Percentiles rank a stretch among this genome's conserved stretches.
These are phyloP conservation scores for Podospora pseudoanserina DNA, from an alignment of 495 filamentous ascomycete species.

Conservation along the genomic window DNA sequence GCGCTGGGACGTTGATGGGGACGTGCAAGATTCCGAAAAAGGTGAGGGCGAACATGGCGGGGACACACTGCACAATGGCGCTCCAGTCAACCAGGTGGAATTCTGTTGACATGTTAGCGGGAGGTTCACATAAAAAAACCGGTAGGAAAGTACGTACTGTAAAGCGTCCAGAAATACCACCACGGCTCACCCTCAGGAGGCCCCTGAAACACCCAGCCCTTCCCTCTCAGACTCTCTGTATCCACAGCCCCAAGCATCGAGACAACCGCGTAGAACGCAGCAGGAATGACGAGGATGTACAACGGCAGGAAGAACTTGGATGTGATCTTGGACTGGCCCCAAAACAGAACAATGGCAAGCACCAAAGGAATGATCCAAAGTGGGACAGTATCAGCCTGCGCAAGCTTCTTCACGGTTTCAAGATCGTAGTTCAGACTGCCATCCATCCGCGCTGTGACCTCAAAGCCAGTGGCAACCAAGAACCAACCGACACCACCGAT, in stretches of 20 bases:
- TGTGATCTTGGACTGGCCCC: constrained; percentile 67
- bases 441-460: constrained; percentile 86
- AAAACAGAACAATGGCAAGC: constrained; percentile 72
- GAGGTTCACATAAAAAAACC: not conserved
- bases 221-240: constrained; percentile 57
- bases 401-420: constrained; percentile 68
- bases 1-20: constrained; percentile 92
- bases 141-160: constrained; percentile 55
- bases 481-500: constrained; percentile 99
- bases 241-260: constrained; percentile 60
- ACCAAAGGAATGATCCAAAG: constrained; percentile 80
- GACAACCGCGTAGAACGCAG: constrained; percentile 77
- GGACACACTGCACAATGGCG: constrained; percentile 74
- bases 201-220: constrained; percentile 87
- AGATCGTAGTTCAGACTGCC: constrained; percentile 77
- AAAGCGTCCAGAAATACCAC: constrained; percentile 95
- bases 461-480: constrained; percentile 82
- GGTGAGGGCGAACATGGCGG: constrained; percentile 94
- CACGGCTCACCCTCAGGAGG: constrained; percentile 83
- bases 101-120: constrained; percentile 15
- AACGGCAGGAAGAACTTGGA: constrained; percentile 77
- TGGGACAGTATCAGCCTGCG: constrained; percentile 64
- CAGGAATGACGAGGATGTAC: constrained; percentile 81
- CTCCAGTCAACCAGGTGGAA: constrained; percentile 56
- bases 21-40: constrained; percentile 98